Evolutionary conservation across 2,329 filamentous ascomycete genomes (phyloP).

Genomic region (Trichophyton mentagrophytes): DNA sequence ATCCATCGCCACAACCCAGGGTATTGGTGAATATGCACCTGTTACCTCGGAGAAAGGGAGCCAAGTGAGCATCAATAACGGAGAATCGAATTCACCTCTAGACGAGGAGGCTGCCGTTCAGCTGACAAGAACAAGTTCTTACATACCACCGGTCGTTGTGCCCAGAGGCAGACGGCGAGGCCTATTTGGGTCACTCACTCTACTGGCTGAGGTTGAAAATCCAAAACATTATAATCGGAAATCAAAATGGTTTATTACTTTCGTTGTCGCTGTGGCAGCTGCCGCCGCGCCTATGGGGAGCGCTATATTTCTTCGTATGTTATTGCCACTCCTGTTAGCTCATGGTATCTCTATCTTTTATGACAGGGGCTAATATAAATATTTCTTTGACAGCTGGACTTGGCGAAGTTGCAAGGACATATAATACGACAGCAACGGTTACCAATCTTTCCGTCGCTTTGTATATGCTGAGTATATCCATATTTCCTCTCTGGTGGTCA

Average conservation of each 20-base stretch:
- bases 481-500: conserved; percentile 80
- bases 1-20: not conserved
- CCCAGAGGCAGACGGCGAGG: conserved; percentile 51
- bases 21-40: not conserved
- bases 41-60: not conserved
- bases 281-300: conserved; percentile 72
- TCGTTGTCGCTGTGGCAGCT: conserved; percentile 62
- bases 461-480: conserved; percentile 72
- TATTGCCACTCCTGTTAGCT: not conserved
- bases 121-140: not conserved
- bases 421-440: conserved; percentile 51
- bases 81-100: not conserved
- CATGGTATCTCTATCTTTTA: conserved; percentile 1
- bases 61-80: not conserved
- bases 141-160: conserved; percentile 31
- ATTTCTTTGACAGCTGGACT: conserved; percentile 48
- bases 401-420: conserved; percentile 47
- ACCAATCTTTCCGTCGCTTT: conserved; percentile 65
- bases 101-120: not conserved
- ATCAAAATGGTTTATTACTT: conserved; percentile 77
- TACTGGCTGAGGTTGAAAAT: conserved; percentile 67
- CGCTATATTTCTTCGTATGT: conserved; percentile 67
- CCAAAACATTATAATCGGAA: conserved; percentile 59
- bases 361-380: not conserved
- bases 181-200: conserved; percentile 53